A percentile compares a stretch with the other conserved stretches of the same genome.
phyloP scores from a whole-genome alignment of 176 grass and related monocot species.

The Saccharum officinarum region DNA sequence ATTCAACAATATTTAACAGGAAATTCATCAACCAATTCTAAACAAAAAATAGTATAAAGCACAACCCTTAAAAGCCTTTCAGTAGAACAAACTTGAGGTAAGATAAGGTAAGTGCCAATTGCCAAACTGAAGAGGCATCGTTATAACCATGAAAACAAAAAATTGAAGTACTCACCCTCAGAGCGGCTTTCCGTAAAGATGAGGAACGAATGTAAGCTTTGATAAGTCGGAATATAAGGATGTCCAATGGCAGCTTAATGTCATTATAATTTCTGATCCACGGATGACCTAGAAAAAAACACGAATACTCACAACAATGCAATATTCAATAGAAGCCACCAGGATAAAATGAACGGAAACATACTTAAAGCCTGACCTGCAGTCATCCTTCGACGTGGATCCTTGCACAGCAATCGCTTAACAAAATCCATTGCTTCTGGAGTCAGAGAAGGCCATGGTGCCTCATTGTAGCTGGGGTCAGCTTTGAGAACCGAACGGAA shows the following conservation, averaged over 20 bases:
- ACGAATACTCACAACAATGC: slow-evolving; percentile 17
- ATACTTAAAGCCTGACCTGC: slow-evolving; percentile 77
- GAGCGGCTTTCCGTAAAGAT: slow-evolving; percentile 71
- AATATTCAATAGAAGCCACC: neutral
- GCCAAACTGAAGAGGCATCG: neutral
- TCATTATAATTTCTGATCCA: slow-evolving; percentile 90
- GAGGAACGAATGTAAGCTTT: slow-evolving; percentile 80
- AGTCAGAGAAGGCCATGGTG: slow-evolving; percentile 76
- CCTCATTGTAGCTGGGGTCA: slow-evolving; percentile 70
- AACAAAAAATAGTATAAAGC: neutral
- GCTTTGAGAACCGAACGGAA: slow-evolving; percentile 86
- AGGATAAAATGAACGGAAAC: slow-evolving; percentile 5
- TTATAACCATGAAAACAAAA: slow-evolving; percentile 1
- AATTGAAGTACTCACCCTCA: slow-evolving; percentile 51
- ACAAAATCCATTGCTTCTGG: slow-evolving; percentile 81
- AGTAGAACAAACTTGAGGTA: neutral
- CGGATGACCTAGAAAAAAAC: slow-evolving; percentile 65
- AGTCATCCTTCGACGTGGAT: slow-evolving; percentile 91
- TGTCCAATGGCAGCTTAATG: slow-evolving; percentile 64
- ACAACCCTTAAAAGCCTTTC: slow-evolving; percentile 5
- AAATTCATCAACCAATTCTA: neutral
- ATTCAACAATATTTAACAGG: neutral
- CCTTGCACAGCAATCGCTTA: slow-evolving; percentile 71
- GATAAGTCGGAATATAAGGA: slow-evolving; percentile 77
- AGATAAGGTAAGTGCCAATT: neutral